These are phyloP conservation scores for Domatiomyces globalis DNA, from an alignment of 2,329 filamentous ascomycete genomes.

Conservation along the genomic window DNA sequence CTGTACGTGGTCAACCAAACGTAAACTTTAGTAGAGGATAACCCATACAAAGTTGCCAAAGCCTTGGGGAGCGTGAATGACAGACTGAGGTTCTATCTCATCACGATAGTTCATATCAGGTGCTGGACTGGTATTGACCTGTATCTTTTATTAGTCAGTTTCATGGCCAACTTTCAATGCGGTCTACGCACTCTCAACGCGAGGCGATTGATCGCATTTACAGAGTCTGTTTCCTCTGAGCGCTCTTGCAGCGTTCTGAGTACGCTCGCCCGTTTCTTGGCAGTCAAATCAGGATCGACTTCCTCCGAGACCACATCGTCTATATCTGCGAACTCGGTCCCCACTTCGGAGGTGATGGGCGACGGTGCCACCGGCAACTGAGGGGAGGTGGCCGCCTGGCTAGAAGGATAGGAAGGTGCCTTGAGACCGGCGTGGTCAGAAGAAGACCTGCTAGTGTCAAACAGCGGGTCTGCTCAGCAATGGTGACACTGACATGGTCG, in stretches of 20 bases:
- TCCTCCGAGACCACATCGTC: slow-evolving; percentile 62
- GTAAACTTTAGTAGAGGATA: not conserved
- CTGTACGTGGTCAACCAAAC: not conserved
- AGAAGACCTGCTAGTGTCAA: slow-evolving; percentile 16
- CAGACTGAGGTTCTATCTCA: slow-evolving; percentile 58
- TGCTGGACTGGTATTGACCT: slow-evolving; percentile 33
- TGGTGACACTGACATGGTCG: slow-evolving; percentile 40
- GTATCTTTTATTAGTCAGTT: slow-evolving; percentile 20
- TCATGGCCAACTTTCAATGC: not conserved
- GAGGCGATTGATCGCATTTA: not conserved
- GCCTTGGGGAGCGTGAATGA: slow-evolving; percentile 77
- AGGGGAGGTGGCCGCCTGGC: slow-evolving; percentile 25
- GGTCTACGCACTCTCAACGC: slow-evolving; percentile 4
- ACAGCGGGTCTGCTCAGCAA: slow-evolving; percentile 30
- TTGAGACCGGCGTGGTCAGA: slow-evolving; percentile 1
- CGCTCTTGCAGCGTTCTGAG: slow-evolving; percentile 2
- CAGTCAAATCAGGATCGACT: slow-evolving; percentile 21
- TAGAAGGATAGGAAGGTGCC: not conserved
- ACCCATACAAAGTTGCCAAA: slow-evolving; percentile 51
- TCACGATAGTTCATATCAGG: slow-evolving; percentile 14
- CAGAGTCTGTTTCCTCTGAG: not conserved
- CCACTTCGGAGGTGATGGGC: slow-evolving; percentile 45
- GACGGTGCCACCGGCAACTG: slow-evolving; percentile 48
- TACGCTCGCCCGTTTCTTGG: slow-evolving; percentile 25
- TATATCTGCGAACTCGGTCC: slow-evolving; percentile 70